A percentile compares a stretch with the other conserved stretches of the same genome.
phyloP scores from a whole-genome alignment of 257 asterid species.

The Echium plantagineum region DNA sequence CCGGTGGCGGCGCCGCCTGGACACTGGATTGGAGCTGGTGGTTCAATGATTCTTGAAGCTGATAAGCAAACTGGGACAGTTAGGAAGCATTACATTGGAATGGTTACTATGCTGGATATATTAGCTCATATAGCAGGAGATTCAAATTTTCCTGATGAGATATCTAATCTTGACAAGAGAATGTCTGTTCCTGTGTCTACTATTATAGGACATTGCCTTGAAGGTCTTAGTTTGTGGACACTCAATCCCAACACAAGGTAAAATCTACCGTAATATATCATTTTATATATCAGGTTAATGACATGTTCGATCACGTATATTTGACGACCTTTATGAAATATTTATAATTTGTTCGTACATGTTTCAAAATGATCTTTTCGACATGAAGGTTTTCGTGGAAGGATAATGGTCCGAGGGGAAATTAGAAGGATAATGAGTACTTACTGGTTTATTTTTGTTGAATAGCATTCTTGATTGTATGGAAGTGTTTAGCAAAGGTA shows the following conservation, averaged over 20 bases:
- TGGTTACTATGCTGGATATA: conserved; percentile 83
- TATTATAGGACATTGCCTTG: conserved; percentile 75
- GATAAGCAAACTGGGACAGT: conserved; percentile 83
- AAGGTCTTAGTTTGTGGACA: conserved; percentile 92
- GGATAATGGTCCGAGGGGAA: too few species aligned
- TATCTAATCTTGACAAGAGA: conserved; percentile 31
- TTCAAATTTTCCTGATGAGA: conserved; percentile 13
- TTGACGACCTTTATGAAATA: too few species aligned
- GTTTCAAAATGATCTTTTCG: too few species aligned
- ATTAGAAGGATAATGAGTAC: not conserved
- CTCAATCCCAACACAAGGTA: conserved; percentile 60
- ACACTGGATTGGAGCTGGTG: conserved; percentile 98
- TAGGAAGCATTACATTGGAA: conserved; percentile 90
- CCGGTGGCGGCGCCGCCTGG: conserved; percentile 99
- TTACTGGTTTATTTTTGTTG: not conserved
- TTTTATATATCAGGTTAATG: too few species aligned
- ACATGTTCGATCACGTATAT: too few species aligned
- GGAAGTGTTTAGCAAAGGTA: conserved; percentile 90
- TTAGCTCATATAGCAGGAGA: conserved; percentile 61
- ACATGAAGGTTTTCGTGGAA: too few species aligned
- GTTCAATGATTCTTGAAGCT: conserved; percentile 82
- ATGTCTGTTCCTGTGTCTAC: conserved; percentile 75
- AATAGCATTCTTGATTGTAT: conserved; percentile 65
- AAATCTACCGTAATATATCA: not conserved
- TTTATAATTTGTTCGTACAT: too few species aligned